These are phyloP conservation scores for Diutina rugosa DNA, from an alignment of 1,139 yeast genomes.

Conservation along the genomic window DNA sequence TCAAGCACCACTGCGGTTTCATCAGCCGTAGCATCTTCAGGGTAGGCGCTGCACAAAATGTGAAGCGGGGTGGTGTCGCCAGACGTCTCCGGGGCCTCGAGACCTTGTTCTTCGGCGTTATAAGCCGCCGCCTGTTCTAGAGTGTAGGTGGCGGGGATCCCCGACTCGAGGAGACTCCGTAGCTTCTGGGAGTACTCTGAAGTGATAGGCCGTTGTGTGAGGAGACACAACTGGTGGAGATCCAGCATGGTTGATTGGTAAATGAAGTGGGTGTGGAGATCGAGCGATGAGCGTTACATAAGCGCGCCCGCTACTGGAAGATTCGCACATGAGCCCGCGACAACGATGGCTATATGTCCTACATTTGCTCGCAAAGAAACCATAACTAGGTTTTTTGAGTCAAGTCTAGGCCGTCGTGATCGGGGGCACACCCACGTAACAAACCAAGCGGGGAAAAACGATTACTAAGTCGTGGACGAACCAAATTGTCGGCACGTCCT, in stretches of 20 bases:
- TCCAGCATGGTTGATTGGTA: slow-evolving; percentile 38
- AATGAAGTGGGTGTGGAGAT: too few species aligned
- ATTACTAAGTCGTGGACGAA: not conserved
- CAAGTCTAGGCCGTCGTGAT: too few species aligned
- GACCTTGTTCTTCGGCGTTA: slow-evolving; percentile 27
- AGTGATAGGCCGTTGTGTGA: slow-evolving; percentile 43
- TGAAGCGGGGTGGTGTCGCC: slow-evolving; percentile 74
- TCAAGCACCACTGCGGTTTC: slow-evolving; percentile 35
- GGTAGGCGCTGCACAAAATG: slow-evolving; percentile 40
- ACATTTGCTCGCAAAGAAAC: not conserved
- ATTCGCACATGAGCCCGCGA: not conserved
- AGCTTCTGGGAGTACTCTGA: slow-evolving; percentile 31
- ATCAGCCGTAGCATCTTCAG: slow-evolving; percentile 24
- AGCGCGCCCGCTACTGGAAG: not conserved
- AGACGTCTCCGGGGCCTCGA: slow-evolving; percentile 8
- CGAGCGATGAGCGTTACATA: not conserved
- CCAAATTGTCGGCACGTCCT: not conserved
- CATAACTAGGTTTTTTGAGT: not conserved
- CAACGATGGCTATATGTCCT: not conserved
- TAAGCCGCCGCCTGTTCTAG: slow-evolving; percentile 59
- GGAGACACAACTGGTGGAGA: slow-evolving; percentile 54
- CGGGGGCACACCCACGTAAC: too few species aligned
- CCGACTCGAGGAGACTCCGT: slow-evolving; percentile 35
- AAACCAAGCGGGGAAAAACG: too few species aligned
- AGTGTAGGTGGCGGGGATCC: slow-evolving; percentile 76